Evolutionary conservation across 768 basidiomycete species (phyloP), one percentile per base, ranked within the genome.

Genomic region (Mycena rosella): DNA sequence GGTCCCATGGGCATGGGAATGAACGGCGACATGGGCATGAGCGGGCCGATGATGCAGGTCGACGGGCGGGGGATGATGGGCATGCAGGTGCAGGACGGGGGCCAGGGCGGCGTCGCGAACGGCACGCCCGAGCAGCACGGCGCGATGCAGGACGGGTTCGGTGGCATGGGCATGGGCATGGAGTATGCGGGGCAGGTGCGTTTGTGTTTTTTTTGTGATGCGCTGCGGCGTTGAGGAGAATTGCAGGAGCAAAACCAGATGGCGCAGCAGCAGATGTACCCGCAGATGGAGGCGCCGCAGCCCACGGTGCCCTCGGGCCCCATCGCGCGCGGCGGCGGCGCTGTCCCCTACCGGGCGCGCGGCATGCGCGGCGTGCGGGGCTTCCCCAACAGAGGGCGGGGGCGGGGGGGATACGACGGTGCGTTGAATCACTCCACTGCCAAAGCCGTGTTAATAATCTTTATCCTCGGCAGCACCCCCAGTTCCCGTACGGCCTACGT

Each of bases 141-240:
- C 30, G 77, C 42, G 42, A 44, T 44, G 42, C 42, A 44, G n/a
- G 42, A 44, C 42, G 42, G 42, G 20, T 44, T 44, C 20, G 42
- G 42, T 5, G 42, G 42, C 20, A 89, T 90, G 86, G 84, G 83
- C n/a, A 91, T 93, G 87, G 85, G 86, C 4, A 89, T 91, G 85
- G 92, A 93, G 61, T 94, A 86, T 74, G 87, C 82, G 67, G 90
- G 92, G 84, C 92, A 92, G 90, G 93, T 92, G 72, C 67, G 88
- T 32, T 26, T 26, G 78, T 49, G 72, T 53, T 73, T 51, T n/a
- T 71, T 24, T 44, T 27, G n/a, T 26, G 15, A 24, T 47, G n/a
- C n/a, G n/a, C 13, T 15, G 36, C 44, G 74, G 20, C 42, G 42
- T 11, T 32, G 27, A 34, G 30, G 69, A 66, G 58, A 60, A 60